Percentiles rank a stretch among this genome's conserved stretches.
phyloP scores from a whole-genome alignment of 2,329 filamentous ascomycete genomes.

The Epichloe sp. region DNA sequence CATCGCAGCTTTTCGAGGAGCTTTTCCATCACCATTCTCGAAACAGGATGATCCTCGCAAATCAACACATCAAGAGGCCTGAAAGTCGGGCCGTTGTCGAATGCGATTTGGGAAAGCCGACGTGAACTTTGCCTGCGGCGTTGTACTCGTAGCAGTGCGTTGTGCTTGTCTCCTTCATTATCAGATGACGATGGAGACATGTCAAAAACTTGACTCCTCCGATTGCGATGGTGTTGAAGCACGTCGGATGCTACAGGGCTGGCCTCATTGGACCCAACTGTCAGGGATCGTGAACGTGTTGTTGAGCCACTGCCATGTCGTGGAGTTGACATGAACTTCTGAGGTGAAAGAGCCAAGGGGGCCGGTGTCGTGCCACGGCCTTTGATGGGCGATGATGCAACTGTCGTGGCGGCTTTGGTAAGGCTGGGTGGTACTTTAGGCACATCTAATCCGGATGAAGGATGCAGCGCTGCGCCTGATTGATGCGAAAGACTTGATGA shows the following conservation, averaged over 20 bases:
- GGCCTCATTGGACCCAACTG: constrained; percentile 86
- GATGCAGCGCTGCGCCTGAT: constrained; percentile 52
- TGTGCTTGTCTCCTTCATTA: constrained; percentile 87
- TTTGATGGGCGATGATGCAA: constrained; percentile 44
- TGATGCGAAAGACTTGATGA: constrained; percentile 75
- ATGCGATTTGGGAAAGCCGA: constrained; percentile 78
- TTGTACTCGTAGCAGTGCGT: constrained; percentile 82
- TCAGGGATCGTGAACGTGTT: constrained; percentile 73
- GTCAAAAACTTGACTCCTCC: constrained; percentile 87
- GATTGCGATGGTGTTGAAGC: constrained; percentile 69
- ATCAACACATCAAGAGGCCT: constrained; percentile 87
- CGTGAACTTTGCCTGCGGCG: constrained; percentile 90
- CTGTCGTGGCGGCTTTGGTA: constrained; percentile 45
- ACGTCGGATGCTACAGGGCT: constrained; percentile 60
- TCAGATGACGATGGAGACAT: constrained; percentile 96
- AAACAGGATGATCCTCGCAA: constrained; percentile 95
- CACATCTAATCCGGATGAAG: constrained; percentile 58
- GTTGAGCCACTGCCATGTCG: constrained; percentile 48
- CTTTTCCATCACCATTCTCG: constrained; percentile 97
- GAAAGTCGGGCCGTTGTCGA: constrained; percentile 75
- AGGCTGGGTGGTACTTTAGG: constrained; percentile 47
- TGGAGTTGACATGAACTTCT: constrained; percentile 47
- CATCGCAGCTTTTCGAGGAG: constrained; percentile 89
- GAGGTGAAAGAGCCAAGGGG: constrained; percentile 44
- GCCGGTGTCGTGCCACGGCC: constrained; percentile 36